Conservation (phyloP, 2,329 filamentous ascomycete species). For the Phialophora tarda region DNA sequence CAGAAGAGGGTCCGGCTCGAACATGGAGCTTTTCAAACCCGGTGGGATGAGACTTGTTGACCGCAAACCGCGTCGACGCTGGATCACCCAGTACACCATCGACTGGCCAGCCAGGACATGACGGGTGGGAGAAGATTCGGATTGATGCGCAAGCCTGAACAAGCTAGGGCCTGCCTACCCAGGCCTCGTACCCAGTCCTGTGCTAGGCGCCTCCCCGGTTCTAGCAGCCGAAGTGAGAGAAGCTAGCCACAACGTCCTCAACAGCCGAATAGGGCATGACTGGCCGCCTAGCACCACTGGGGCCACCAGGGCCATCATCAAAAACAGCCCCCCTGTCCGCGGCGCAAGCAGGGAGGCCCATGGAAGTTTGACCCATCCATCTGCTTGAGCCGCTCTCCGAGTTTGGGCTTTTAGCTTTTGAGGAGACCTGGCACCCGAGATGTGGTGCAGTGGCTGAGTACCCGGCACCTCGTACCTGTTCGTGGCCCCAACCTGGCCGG, state of each 20-base stretch:
- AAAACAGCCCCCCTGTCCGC: constrained; percentile 32
- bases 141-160: constrained; percentile 32
- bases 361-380: constrained; percentile 22
- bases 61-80: constrained; percentile 15
- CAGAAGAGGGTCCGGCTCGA: constrained; percentile 24
- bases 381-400: constrained; percentile 12
- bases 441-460: background rate
- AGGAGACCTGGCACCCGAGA: constrained; percentile 10
- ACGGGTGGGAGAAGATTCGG: constrained; percentile 25
- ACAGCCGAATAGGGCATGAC: constrained; percentile 35
- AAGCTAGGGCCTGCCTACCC: constrained; percentile 12
- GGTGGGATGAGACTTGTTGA: constrained; percentile 24
- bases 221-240: constrained; percentile 36
- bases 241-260: constrained; percentile 36
- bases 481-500: background rate
- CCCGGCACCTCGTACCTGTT: background rate
- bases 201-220: constrained; percentile 32
- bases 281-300: constrained; percentile 19
- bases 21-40: constrained; percentile 19
- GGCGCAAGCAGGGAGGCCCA: constrained; percentile 12
- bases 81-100: constrained; percentile 17
- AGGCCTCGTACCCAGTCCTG: background rate
- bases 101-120: constrained; percentile 21
- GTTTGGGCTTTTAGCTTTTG: constrained; percentile 5
- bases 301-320: constrained; percentile 20